Percentiles rank a stretch among this genome's conserved stretches.
Evolutionary conservation across 1,139 yeast species (phyloP).

Genomic region (Debaryomycetaceae sp.): DNA sequence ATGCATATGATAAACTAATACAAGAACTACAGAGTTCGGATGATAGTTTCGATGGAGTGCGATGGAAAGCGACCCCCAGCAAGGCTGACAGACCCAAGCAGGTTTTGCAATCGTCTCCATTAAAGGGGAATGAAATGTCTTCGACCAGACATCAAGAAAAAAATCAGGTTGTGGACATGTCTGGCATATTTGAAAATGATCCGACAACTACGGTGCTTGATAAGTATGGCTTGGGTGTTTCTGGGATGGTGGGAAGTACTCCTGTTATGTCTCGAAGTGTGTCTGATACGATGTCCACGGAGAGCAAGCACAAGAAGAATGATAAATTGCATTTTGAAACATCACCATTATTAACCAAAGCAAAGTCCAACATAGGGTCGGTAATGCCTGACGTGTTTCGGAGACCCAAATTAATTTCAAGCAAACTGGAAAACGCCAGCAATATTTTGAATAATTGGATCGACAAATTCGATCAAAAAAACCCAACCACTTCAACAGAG

Average conservation of each 20-base stretch:
- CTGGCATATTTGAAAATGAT: slow-evolving; percentile 16
- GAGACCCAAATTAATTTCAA: background rate
- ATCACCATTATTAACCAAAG: slow-evolving; percentile 23
- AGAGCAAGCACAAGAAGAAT: slow-evolving; percentile 6
- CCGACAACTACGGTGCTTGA: slow-evolving; percentile 34
- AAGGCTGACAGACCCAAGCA: slow-evolving; percentile 5
- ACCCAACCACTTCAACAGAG: slow-evolving; percentile 1
- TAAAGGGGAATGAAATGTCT: slow-evolving; percentile 17
- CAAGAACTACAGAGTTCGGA: slow-evolving; percentile 36
- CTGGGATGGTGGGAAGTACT: slow-evolving; percentile 22
- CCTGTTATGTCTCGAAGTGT: slow-evolving; percentile 21
- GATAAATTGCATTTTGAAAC: slow-evolving; percentile 2
- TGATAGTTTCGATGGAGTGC: slow-evolving; percentile 45
- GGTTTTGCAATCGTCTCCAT: slow-evolving; percentile 33
- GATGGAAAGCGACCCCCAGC: slow-evolving; percentile 39
- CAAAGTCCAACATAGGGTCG: slow-evolving; percentile 29
- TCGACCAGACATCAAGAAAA: slow-evolving; percentile 2
- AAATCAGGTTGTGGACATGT: slow-evolving; percentile 13
- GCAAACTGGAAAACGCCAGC: slow-evolving; percentile 1
- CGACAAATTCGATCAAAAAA: slow-evolving; percentile 24
- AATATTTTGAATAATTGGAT: slow-evolving; percentile 29
- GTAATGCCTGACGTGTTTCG: slow-evolving; percentile 5
- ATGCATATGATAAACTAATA: slow-evolving; percentile 3
- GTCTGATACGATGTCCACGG: slow-evolving; percentile 24
- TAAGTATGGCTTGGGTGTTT: slow-evolving; percentile 36